Evolutionary conservation across 768 basidiomycete species (phyloP).

Genomic region (Termitomyces sp.): DNA sequence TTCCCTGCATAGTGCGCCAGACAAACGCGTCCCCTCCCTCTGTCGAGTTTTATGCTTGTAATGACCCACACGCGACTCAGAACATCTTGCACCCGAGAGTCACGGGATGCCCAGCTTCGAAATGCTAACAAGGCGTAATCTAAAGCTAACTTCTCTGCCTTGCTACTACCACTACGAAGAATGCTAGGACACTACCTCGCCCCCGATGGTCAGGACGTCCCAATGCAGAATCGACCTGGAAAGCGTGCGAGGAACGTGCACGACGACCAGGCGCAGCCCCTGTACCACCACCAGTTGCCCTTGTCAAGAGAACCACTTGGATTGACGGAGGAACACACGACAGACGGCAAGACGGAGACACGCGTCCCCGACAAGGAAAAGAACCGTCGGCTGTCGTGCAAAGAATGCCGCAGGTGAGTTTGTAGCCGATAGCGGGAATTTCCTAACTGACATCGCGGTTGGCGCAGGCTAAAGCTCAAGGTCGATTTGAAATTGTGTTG

Average conservation of each 20-base stretch:
- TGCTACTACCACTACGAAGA: conserved; percentile 3
- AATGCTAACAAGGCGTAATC: conserved; percentile 5
- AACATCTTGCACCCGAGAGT: conserved; percentile 7
- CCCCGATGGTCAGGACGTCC: neutral
- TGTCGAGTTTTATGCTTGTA: neutral
- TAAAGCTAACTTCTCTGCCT: conserved; percentile 4
- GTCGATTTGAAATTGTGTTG: conserved; percentile 17
- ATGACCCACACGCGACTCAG: neutral
- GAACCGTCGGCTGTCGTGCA: conserved; percentile 42
- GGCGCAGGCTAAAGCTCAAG: conserved; percentile 43
- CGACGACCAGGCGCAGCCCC: conserved; percentile 2
- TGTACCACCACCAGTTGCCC: conserved; percentile 8
- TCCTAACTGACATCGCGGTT: neutral
- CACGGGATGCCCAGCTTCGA: conserved; percentile 9
- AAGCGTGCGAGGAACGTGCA: conserved; percentile 6
- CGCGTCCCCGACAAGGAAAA: conserved; percentile 34
- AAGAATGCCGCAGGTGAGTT: conserved; percentile 44
- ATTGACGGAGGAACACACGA: neutral
- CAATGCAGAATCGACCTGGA: conserved; percentile 3
- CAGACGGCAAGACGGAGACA: conserved; percentile 5
- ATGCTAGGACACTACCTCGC: conserved; percentile 2
- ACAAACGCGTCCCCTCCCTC: neutral
- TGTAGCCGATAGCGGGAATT: neutral
- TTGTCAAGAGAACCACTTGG: conserved; percentile 4
- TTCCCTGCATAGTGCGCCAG: neutral